Conservation (phyloP, 352 stramenopile genomes). For the Phytophthora litchii region DNA sequence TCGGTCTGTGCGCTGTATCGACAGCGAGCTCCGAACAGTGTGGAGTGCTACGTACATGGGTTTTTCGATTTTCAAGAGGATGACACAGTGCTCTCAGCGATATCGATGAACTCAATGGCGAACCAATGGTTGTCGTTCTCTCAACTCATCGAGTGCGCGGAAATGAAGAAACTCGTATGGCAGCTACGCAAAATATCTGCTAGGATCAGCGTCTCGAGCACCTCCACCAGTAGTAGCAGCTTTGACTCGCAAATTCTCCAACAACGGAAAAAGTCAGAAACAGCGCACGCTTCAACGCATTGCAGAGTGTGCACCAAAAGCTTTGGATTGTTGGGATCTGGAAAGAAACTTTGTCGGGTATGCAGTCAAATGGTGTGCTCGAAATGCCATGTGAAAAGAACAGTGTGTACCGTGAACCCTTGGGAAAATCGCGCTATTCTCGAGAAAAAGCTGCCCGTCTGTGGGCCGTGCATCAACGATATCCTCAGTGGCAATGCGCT, state of each 20-base stretch:
- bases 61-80: conserved; percentile 39
- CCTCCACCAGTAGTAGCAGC: conserved; percentile 19
- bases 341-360: conserved; percentile 27
- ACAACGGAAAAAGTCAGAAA: conserved; percentile 9
- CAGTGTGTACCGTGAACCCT: conserved; percentile 31
- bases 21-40: conserved; percentile 22
- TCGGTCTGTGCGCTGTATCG: conserved; percentile 39
- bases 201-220: conserved; percentile 17
- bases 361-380: conserved; percentile 27
- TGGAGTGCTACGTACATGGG: conserved; percentile 34
- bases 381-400: conserved; percentile 33
- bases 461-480: conserved; percentile 31
- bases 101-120: conserved; percentile 35
- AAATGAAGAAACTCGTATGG: conserved; percentile 42
- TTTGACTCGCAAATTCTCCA: conserved; percentile 8
- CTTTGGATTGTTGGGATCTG: conserved; percentile 15
- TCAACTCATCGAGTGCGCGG: conserved; percentile 27
- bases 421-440: conserved; percentile 32
- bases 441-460: conserved; percentile 39
- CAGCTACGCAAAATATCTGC: conserved; percentile 26
- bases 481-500: conserved; percentile 24
- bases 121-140: conserved; percentile 40
- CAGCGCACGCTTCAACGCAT: conserved; percentile 10
- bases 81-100: conserved; percentile 30
- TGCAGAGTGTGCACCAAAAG: conserved; percentile 36